Evolutionary conservation across 2,329 filamentous ascomycete species (phyloP).

Genomic region (Phialophora tarda): DNA sequence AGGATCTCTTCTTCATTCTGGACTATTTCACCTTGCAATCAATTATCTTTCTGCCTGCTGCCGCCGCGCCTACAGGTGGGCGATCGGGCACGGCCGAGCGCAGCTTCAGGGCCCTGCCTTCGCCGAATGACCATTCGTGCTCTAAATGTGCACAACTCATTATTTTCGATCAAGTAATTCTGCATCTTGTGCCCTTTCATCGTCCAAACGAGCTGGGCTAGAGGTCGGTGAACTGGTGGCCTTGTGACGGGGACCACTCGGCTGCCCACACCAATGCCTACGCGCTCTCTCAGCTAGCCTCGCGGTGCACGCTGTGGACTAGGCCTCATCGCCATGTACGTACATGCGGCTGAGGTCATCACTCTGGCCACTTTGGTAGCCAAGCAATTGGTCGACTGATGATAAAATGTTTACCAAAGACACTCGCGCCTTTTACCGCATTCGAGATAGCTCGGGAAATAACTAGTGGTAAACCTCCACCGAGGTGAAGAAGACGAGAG

Average conservation of each 20-base stretch:
- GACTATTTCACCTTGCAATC: not conserved
- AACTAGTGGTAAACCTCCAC: not conserved
- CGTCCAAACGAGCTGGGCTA: not conserved
- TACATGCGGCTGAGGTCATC: conserved; percentile 24
- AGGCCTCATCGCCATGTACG: not conserved
- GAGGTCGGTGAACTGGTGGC: conserved; percentile 5
- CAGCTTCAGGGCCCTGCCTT: not conserved
- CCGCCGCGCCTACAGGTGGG: not conserved
- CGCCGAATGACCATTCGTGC: not conserved
- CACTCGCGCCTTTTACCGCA: conserved; percentile 17
- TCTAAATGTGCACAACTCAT: not conserved
- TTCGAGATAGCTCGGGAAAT: conserved; percentile 5
- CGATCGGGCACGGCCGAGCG: not conserved
- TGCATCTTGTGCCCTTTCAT: not conserved
- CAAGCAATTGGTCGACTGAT: conserved; percentile 7
- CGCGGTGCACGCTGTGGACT: conserved; percentile 12
- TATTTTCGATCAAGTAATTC: not conserved
- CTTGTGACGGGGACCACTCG: conserved; percentile 8
- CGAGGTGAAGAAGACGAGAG: not conserved
- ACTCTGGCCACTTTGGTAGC: not conserved
- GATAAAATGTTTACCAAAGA: conserved; percentile 4
- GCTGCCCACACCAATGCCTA: not conserved
- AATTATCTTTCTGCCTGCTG: not conserved
- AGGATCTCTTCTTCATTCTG: not conserved
- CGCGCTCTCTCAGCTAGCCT: conserved; percentile 10